Evolutionary conservation across 2,329 filamentous ascomycete species (phyloP), one percentile per base, ranked within the genome.

Genomic region (Anthostomella pinea): DNA sequence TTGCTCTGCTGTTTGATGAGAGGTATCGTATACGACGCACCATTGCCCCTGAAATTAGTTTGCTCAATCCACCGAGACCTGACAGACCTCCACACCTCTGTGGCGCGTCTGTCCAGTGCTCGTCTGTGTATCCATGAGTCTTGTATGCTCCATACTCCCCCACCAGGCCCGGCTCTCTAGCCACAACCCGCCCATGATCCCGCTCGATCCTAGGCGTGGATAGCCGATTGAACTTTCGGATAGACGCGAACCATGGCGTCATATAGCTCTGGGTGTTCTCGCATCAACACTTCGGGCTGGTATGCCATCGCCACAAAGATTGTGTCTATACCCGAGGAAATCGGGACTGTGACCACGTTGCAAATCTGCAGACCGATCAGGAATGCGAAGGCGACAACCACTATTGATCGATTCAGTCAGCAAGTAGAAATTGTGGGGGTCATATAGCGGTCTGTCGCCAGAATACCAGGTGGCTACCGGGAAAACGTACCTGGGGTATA

Each of bases 351-450:
- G 65, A 96, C 94, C 46, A 95, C 79, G 61, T 94, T 85, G 59
- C 83, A 85, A 42, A 96, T 85, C 62, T 96, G 91, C 48, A 95
- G 67, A 6, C 91, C 91, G 46, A 96, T 90, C 34, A 96, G 67
- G 67, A 96, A 95, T 0, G 88, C 71, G 31, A 58, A 56, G 8
- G 56, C 51, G 15, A 58, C 52, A 13, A 59, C 53, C 22, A 56
- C 53, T 57, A 30, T n/a, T n/a, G n/a, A 27, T 15, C 13, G 5
- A 16, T 27, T 14, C 13, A 27, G 7, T 27, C 17, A 27, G 25
- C 13, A 27, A 16, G 6, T 6, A 9, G n/a, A n/a, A n/a, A n/a
- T n/a, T n/a, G n/a, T n/a, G n/a, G n/a, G n/a, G n/a, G n/a, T n/a
- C n/a, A n/a, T n/a, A n/a, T n/a, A n/a, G n/a, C n/a, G n/a, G n/a